A percentile compares a stretch with the other conserved stretches of the same genome.
These are phyloP conservation scores for Dorcoceras hygrometricum DNA, from an alignment of 257 asterid species.

Conservation along the genomic window DNA sequence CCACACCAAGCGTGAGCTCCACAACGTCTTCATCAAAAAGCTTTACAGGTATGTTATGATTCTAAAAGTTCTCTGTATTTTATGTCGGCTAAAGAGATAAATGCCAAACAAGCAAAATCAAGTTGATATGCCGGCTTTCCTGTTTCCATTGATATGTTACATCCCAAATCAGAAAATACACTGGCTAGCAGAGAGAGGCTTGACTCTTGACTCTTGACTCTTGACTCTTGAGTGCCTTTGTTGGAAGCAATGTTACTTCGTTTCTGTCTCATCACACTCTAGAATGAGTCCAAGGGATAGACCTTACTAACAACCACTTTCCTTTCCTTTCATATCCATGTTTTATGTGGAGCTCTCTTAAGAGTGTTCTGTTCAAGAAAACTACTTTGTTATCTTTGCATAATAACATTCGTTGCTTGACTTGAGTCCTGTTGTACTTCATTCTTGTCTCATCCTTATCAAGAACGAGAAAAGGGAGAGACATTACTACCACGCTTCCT, in stretches of 20 bases:
- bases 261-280: background rate
- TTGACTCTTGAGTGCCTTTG: background rate
- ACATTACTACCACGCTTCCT: background rate
- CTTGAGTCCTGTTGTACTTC: slow-evolving; percentile 12
- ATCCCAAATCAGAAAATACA: background rate
- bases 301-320: background rate
- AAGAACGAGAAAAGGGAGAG: background rate
- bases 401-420: background rate
- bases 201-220: no score
- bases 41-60: slow-evolving; percentile 67
- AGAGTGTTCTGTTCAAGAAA: background rate
- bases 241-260: background rate
- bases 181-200: background rate
- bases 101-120: background rate
- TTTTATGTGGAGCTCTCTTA: background rate
- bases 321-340: background rate
- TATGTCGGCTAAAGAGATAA: background rate
- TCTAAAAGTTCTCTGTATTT: background rate
- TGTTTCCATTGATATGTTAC: background rate
- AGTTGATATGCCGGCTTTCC: background rate
- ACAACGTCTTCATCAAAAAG: slow-evolving; percentile 60
- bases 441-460: background rate
- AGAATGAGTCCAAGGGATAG: background rate
- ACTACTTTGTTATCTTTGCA: background rate
- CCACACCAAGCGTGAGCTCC: slow-evolving; percentile 91